A percentile compares a stretch with the other conserved stretches of the same genome.
These are phyloP conservation scores for Singerocomus rubriflavus DNA, from an alignment of 1,284 basidiomycete species.

Conservation along the genomic window DNA sequence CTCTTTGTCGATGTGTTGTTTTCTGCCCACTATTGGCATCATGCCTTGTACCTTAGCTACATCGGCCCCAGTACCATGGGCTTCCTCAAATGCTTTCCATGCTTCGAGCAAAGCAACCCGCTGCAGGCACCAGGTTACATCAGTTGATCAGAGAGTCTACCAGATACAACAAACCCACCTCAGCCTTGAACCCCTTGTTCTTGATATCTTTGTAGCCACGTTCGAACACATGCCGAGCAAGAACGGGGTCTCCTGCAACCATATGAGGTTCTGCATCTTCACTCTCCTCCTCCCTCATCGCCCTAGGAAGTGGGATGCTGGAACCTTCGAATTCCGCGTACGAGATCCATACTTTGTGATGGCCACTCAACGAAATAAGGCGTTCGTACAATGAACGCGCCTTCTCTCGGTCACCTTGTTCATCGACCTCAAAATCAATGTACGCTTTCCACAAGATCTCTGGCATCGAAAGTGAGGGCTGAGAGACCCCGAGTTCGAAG, in stretches of 20 bases:
- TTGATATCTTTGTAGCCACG: constrained; percentile 87
- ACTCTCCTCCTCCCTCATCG: constrained; percentile 70
- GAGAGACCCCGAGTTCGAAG: constrained; percentile 93
- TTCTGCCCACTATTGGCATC: constrained; percentile 90
- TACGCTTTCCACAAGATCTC: constrained; percentile 98
- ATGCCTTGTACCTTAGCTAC: constrained; percentile 79
- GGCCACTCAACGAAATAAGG: constrained; percentile 82
- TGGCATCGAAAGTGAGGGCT: constrained; percentile 93
- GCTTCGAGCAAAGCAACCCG: constrained; percentile 87
- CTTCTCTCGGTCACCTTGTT: constrained; percentile 87
- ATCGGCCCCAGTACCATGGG: constrained; percentile 68
- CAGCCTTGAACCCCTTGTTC: constrained; percentile 77
- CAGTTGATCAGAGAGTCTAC: not conserved
- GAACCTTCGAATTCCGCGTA: constrained; percentile 77
- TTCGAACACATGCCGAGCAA: constrained; percentile 79
- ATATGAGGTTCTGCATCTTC: constrained; percentile 61
- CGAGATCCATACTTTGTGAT: constrained; percentile 91
- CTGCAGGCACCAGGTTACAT: constrained; percentile 36
- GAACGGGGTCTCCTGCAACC: constrained; percentile 63
- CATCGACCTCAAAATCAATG: constrained; percentile 90
- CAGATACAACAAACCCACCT: constrained; percentile 50
- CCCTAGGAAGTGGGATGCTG: constrained; percentile 61
- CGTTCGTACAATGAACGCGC: constrained; percentile 90
- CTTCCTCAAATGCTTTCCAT: constrained; percentile 90
- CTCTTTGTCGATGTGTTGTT: constrained; percentile 78